Conservation (phyloP, 228 moss, liverwort and hornwort species). For the Sphagnum fallax region DNA sequence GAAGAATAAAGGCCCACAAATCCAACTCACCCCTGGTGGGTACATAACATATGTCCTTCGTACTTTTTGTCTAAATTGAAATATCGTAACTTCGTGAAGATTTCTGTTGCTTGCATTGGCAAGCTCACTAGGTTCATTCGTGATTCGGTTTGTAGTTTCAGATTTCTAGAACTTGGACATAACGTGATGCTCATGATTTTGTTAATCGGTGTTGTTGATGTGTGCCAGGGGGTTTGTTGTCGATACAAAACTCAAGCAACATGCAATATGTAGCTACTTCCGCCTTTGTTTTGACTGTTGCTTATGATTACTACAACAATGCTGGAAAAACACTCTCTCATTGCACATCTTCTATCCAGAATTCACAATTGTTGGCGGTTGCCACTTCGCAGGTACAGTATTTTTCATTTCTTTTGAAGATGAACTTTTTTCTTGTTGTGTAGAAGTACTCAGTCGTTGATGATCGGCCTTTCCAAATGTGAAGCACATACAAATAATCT, state of each 20-base stretch:
- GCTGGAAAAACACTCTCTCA: conserved; percentile 8
- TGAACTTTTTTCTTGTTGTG: not conserved
- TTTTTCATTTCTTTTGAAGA: not conserved
- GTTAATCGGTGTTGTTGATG: not conserved
- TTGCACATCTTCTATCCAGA: conserved; percentile 15
- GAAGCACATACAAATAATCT: not conserved
- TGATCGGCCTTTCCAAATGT: not conserved
- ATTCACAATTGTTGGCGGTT: conserved; percentile 19
- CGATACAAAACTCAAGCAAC: conserved; percentile 12
- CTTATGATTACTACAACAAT: conserved; percentile 9
- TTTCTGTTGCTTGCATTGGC: not conserved
- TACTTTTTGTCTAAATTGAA: not conserved
- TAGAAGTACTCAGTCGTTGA: not conserved
- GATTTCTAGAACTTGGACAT: not conserved
- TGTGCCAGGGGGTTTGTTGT: conserved; percentile 12
- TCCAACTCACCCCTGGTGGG: conserved; percentile 11
- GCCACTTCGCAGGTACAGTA: conserved; percentile 28
- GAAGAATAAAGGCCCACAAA: conserved; percentile 11
- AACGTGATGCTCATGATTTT: not conserved
- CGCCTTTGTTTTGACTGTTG: conserved; percentile 14
- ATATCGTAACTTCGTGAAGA: not conserved
- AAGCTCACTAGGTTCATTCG: not conserved
- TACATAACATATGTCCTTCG: too few relatives aligned
- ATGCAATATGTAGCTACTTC: conserved; percentile 17
- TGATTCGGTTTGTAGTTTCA: not conserved